Evolutionary conservation across 805 yeast species (phyloP).

Genomic region (Monosporozyma yasuniensis): DNA sequence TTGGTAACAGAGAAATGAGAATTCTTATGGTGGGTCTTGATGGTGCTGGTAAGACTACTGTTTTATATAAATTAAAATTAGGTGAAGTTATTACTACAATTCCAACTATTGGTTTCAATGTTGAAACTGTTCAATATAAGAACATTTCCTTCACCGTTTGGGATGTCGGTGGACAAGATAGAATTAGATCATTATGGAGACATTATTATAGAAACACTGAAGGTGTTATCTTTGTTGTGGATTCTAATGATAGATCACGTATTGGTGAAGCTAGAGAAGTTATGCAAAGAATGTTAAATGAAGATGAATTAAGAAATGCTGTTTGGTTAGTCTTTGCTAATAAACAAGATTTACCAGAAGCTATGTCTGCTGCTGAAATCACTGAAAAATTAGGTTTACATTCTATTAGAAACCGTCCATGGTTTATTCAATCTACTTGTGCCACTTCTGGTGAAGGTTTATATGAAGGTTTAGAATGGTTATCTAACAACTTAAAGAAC

Average conservation of each 20-base stretch:
- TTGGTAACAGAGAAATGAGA: conserved; percentile 97
- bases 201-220: conserved; percentile 98
- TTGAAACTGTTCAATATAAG: conserved; percentile 94
- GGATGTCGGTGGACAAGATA: conserved; percentile 99
- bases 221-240: conserved; percentile 96
- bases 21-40: conserved; percentile 96
- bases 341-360: conserved; percentile 98
- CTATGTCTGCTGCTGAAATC: conserved; percentile 98
- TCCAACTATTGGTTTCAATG: conserved; percentile 96
- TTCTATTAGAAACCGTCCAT: conserved; percentile 96
- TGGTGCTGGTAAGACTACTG: conserved; percentile 98
- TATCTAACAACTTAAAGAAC: conserved; percentile 80
- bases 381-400: conserved; percentile 95
- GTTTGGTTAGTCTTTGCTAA: conserved; percentile 91
- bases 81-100: conserved; percentile 95
- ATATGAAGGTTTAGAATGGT: conserved; percentile 97
- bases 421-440: conserved; percentile 98
- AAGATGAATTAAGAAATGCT: conserved; percentile 96
- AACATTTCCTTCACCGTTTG: conserved; percentile 94
- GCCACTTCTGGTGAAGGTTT: conserved; percentile 99
- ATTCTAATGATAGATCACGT: conserved; percentile 96
- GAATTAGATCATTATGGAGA: conserved; percentile 98
- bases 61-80: conserved; percentile 84
- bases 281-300: conserved; percentile 95
- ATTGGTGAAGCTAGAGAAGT: conserved; percentile 97